Evolutionary conservation across 352 stramenopile genomes (phyloP), one percentile per base, ranked within the genome.

Genomic region (Phytophthora nicotianae): DNA sequence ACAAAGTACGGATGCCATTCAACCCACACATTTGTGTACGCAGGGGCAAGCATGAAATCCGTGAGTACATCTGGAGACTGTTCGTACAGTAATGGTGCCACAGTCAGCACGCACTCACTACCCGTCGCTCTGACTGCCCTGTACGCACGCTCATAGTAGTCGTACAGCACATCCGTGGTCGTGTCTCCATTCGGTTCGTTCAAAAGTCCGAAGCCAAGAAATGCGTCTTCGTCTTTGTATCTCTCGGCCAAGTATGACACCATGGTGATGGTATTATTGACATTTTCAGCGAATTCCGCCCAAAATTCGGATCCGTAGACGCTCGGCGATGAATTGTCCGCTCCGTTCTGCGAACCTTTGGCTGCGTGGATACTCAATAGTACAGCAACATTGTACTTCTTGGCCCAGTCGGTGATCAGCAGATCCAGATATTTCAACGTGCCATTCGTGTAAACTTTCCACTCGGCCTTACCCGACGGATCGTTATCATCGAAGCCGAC

Each of bases 1-100:
- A 93, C 70, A 51, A 93, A 92, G 68, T 93, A 95, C 38, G 68
- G 80, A 47, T 95, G 86, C 82, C 83, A 95, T 29, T 95, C 86
- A 23, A 91, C 75, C 86, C 83, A 93, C 9, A 93, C 80, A 50
- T 93, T 95, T 24, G 51, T 80, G 56, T 83, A 82, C 24, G 46
- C 54, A 0, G 77, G 72, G 1, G 72, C 74, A 46, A 67, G 23
- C 70, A 92, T 76, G 24, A 94, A 75, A 20, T 76, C 76, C 4
- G 66, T 77, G 50, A 91, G 75, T 10, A 72, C 53, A 11, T 78
- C 69, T 1, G 80, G 68, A 1, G 42, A 63, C 42, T 91, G 83
- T 42, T 83, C 55, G 58, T 60, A 83, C 48, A 93, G 55, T 29
- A 87, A 40, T 0, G 86, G 83, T 23, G 73, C 59, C 29, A 91